Evolutionary conservation across 2,329 filamentous ascomycete species (phyloP).

Genomic region (Colletotrichum tamarilloi): DNA sequence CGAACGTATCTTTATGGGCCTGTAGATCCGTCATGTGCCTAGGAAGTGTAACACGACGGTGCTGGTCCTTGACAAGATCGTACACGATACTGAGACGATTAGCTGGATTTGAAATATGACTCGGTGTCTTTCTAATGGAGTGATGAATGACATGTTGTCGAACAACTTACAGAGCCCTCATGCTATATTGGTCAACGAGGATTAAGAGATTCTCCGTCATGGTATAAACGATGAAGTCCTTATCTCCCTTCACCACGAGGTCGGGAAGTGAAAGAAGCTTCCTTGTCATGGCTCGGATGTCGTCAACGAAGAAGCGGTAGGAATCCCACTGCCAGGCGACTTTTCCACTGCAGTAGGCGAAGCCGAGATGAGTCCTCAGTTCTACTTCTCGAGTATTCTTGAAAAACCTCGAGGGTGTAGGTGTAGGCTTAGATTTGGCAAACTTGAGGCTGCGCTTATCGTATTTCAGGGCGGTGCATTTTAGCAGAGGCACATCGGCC

Average conservation of each 20-base stretch:
- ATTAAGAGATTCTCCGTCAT: constrained; percentile 4
- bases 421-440: background rate
- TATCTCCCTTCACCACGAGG: constrained; percentile 6
- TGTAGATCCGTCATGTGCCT: background rate
- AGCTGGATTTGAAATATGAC: background rate
- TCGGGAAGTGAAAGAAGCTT: background rate
- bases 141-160: background rate
- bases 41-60: constrained; percentile 6
- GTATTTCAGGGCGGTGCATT: background rate
- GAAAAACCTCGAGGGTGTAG: background rate
- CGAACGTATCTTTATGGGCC: background rate
- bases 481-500: background rate
- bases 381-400: background rate
- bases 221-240: background rate
- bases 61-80: background rate
- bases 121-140: background rate
- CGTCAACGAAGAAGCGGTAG: constrained; percentile 21
- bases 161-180: constrained; percentile 2
- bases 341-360: constrained; percentile 1
- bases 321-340: constrained; percentile 15
- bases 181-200: background rate
- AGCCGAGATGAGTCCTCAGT: too few relatives aligned
- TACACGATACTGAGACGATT: constrained; percentile 5
- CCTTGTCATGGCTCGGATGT: constrained; percentile 12
- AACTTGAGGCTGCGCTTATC: background rate